Evolutionary conservation across 495 filamentous ascomycete species (phyloP), one percentile per base, ranked within the genome.

Genomic region (Arthonia radiata): DNA sequence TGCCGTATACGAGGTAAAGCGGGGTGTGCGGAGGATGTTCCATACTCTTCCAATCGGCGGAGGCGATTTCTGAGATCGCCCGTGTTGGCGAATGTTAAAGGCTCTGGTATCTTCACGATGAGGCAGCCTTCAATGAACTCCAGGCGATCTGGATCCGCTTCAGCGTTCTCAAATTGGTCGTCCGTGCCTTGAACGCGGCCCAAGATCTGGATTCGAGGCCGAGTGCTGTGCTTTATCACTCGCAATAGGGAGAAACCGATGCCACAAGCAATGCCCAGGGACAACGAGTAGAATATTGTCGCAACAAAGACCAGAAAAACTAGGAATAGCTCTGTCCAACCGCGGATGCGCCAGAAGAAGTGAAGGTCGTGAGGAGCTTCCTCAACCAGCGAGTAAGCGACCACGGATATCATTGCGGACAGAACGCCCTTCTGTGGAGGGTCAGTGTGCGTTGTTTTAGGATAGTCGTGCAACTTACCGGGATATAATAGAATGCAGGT

Each of bases 31-130:
- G 53, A 51, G n/a, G 48, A 66, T 0, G 78, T 77, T 8, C 86
- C 86, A 39, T 94, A 92, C 13, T 76, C 54, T 46, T 94, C 86
- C 4, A 97, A 50, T 8, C 89, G 55, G 10, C 75, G 56, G 4
- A 97, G 57, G 5, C 89, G 57, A 30, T 67, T 71, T 51, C 82
- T 90, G 13, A 97, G 54, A 29, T 86, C 76, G 12, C 89, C 89
- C 1, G 89, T 93, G 41, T 97, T 97, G 28, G 86, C 83, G 38
- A 97, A 97, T 0, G 89, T 94, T 22, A 97, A 55, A 0, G 83
- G 83, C 38, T 94, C 89, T 0, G 86, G 86, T 37, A 97, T 92
- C 48, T 92, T 93, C 27, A 94, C 80, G 34, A 97, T 90, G 18
- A 97, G 47, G 31, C 77, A 83, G 8, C 82, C 79, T 39, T 91